Base-by-base conservation (phyloP, 192 early-diverging fungal genomes). In the Coemansia sp. region DNA sequence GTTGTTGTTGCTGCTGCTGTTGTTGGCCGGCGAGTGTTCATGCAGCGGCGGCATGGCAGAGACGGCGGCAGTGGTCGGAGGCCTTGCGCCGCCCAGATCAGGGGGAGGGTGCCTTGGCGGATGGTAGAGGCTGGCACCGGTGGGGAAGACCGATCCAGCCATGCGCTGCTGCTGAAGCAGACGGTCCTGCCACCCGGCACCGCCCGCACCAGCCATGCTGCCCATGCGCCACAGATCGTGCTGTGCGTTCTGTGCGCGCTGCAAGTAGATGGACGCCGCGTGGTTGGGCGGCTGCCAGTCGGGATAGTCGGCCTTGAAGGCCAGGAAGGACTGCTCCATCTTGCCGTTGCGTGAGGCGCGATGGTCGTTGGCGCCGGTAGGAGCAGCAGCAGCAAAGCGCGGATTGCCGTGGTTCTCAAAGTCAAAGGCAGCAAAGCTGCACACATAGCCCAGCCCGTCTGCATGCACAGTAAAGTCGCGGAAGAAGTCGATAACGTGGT, bases 291-390 rank as follows among this genome's bases (percentile, higher is more conserved):
- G 93, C 65, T 93, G 87, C 96, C 96, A 98, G 30, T 90, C 89
- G 4, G 95, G 96, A 68, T 98, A 89, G 67, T 97, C 87, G 10
- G 86, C 84, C 81, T 97, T 96, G 73, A 99, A 99, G 54, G 92
- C 93, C 62, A 99, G 59, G 65, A 99, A 95, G 4, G 91, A 94
- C 67, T 94, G 92, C 76, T 98, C 96, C 97, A 99, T 97, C 74
- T 99, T 99, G 30, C 94, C 96, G 52, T 93, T 85, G 56, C 94
- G 91, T 1, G 89, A 91, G 1, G 88, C 60, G 59, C 86, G 79
- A 22, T 88, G 81, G 13, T 87, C 87, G 41, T 85, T 76, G 20
- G 75, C 74, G 6, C 81, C 75, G 19, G 72, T 68, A 17, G 81
- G 79, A 1, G 89, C 90, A 1, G 89, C 91, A 2, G 90, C 93